These are phyloP conservation scores for Aspergillus jensenii DNA, from an alignment of 2,329 filamentous ascomycete species.

Conservation along the genomic window DNA sequence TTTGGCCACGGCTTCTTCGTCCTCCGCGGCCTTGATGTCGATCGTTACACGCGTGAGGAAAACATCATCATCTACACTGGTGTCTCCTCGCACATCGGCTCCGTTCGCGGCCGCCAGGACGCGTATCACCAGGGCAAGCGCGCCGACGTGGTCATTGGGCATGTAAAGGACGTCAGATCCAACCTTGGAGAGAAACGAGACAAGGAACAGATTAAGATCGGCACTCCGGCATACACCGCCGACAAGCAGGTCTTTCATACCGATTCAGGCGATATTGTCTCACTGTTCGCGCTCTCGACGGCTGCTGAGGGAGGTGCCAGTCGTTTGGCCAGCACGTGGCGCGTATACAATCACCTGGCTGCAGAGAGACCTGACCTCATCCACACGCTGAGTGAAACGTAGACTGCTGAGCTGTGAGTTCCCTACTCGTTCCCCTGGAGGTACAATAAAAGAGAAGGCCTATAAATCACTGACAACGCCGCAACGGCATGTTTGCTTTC, in stretches of 20 bases:
- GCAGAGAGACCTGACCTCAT: constrained; percentile 54
- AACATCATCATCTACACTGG: constrained; percentile 47
- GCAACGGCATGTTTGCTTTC: too few relatives aligned
- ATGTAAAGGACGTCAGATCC: constrained; percentile 61
- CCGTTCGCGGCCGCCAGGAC: constrained; percentile 43
- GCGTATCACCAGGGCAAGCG: constrained; percentile 25
- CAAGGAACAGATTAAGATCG: constrained; percentile 27
- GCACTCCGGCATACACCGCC: constrained; percentile 44
- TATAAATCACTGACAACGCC: too few relatives aligned
- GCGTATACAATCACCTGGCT: constrained; percentile 57
- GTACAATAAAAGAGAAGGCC: too few relatives aligned
- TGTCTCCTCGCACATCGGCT: constrained; percentile 43
- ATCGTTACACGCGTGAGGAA: constrained; percentile 35
- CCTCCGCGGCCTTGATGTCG: constrained; percentile 42
- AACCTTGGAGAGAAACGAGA: constrained; percentile 17
- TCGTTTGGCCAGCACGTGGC: constrained; percentile 54
- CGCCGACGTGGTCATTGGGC: constrained; percentile 54
- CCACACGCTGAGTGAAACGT: constrained; percentile 49
- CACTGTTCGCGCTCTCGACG: constrained; percentile 47
- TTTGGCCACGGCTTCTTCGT: constrained; percentile 46
- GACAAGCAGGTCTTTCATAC: constrained; percentile 55
- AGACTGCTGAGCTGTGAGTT: constrained; percentile 25
- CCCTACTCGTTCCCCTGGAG: too few relatives aligned
- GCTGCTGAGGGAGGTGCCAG: constrained; percentile 53
- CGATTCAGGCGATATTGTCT: constrained; percentile 56